Evolutionary conservation across 768 basidiomycete genomes (phyloP).

Genomic region (Phylloporus sp.): DNA sequence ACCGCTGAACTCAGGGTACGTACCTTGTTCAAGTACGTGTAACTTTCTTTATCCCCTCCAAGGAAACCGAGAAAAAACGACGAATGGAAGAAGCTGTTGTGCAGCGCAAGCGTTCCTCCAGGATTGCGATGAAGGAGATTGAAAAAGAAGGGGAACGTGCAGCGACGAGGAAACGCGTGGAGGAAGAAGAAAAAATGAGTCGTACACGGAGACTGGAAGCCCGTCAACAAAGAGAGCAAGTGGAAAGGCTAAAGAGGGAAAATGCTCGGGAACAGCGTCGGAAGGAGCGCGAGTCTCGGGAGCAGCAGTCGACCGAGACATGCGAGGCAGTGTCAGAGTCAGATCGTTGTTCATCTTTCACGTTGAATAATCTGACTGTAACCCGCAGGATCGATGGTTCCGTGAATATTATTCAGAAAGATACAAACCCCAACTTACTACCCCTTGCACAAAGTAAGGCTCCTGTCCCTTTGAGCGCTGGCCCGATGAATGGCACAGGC

Average conservation of each 20-base stretch:
- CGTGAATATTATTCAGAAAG: constrained; percentile 2
- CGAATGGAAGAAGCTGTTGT: constrained; percentile 70
- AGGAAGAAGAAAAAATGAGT: constrained; percentile 65
- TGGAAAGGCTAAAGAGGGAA: constrained; percentile 51
- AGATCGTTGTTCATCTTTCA: background rate
- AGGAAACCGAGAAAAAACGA: constrained; percentile 63
- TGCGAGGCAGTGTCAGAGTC: constrained; percentile 13
- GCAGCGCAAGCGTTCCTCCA: constrained; percentile 87
- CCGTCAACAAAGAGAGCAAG: constrained; percentile 55
- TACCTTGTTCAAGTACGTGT: background rate
- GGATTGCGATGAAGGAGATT: constrained; percentile 76
- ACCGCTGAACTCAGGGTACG: constrained; percentile 61
- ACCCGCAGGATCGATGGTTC: constrained; percentile 9
- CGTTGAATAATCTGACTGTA: constrained; percentile 13
- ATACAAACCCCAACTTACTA: background rate
- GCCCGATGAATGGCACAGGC: constrained; percentile 24
- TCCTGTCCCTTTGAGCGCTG: background rate
- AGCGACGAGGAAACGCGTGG: constrained; percentile 54
- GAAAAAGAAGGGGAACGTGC: constrained; percentile 72
- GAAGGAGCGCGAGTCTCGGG: constrained; percentile 31
- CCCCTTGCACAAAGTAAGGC: constrained; percentile 6
- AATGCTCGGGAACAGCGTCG: constrained; percentile 52
- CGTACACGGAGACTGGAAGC: constrained; percentile 58
- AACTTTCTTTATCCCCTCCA: constrained; percentile 9
- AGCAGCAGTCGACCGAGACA: constrained; percentile 19